Evolutionary conservation across 1,284 basidiomycete species (phyloP).

Genomic region (Abortiporus biennis): DNA sequence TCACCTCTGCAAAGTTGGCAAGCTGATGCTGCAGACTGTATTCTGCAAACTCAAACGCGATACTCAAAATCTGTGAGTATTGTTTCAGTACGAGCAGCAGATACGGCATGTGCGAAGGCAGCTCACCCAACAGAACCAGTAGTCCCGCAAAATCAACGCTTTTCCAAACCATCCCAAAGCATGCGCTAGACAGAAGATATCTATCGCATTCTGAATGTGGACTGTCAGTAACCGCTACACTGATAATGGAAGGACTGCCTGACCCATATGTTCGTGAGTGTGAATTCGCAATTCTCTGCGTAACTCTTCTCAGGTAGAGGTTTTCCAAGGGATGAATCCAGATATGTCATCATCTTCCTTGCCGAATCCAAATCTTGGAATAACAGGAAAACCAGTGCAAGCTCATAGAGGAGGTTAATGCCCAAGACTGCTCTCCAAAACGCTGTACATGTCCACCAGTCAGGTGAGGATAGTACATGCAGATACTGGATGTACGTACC

Average conservation of each 20-base stretch:
- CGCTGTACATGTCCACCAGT: conserved; percentile 30
- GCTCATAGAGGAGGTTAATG: conserved; percentile 75
- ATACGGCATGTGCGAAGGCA: no score
- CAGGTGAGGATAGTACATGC: background rate
- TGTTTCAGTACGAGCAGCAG: conserved; percentile 4
- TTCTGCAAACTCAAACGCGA: conserved; percentile 81
- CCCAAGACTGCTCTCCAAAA: conserved; percentile 75
- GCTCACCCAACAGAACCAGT: conserved; percentile 92
- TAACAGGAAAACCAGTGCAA: conserved; percentile 73
- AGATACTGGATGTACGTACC: conserved; percentile 33
- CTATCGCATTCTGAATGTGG: conserved; percentile 68
- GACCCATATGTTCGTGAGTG: conserved; percentile 63
- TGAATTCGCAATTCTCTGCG: conserved; percentile 71
- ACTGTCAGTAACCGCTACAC: no score
- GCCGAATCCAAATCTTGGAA: conserved; percentile 81
- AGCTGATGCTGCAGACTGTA: conserved; percentile 81
- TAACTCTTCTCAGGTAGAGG: conserved; percentile 79
- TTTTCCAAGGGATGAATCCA: conserved; percentile 67
- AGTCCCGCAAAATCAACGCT: conserved; percentile 78
- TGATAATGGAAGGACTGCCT: conserved; percentile 19
- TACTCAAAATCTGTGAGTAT: conserved; percentile 62
- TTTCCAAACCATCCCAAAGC: conserved; percentile 84
- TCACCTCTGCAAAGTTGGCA: conserved; percentile 77
- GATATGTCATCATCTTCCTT: conserved; percentile 66
- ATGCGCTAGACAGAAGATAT: conserved; percentile 81